Conservation (phyloP, 2,329 filamentous ascomycete genomes). For the Cordyceps cateniannulata region DNA sequence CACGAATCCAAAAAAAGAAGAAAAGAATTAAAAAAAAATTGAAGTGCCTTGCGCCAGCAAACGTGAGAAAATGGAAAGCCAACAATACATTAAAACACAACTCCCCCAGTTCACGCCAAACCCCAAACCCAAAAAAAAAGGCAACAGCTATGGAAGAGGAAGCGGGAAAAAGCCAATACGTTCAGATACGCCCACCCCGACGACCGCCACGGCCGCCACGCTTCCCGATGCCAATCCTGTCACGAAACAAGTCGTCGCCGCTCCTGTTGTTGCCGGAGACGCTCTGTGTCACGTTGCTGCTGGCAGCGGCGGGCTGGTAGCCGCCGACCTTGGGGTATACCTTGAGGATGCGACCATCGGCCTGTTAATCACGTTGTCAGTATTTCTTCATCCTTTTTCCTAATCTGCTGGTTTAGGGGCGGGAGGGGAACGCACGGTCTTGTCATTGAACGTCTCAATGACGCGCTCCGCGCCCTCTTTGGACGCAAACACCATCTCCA, state of each 20-base stretch:
- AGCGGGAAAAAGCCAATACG: background rate
- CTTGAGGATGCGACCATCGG: slow-evolving; percentile 66
- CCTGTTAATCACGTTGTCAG: slow-evolving; percentile 34
- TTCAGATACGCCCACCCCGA: slow-evolving; percentile 9
- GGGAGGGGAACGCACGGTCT: slow-evolving; percentile 50
- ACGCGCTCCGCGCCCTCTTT: slow-evolving; percentile 68
- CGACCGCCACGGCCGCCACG: slow-evolving; percentile 18
- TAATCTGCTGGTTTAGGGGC: no score
- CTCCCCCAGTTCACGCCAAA: no score
- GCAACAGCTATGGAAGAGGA: no score
- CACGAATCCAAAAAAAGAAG: background rate
- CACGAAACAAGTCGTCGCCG: slow-evolving; percentile 41
- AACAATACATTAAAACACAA: background rate
- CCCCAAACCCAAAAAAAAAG: no score
- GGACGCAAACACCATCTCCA: slow-evolving; percentile 68
- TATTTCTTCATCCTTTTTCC: no score
- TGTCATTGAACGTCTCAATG: slow-evolving; percentile 70
- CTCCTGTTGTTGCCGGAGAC: slow-evolving; percentile 19
- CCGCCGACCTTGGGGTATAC: slow-evolving; percentile 61
- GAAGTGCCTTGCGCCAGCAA: background rate
- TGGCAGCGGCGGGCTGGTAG: slow-evolving; percentile 21
- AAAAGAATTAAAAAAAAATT: no score
- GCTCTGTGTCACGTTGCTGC: slow-evolving; percentile 32
- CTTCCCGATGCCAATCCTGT: slow-evolving; percentile 28
- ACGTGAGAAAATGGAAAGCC: background rate